Evolutionary conservation across 805 yeast species (phyloP).

Genomic region (Schizosaccharomyces osmophilus): DNA sequence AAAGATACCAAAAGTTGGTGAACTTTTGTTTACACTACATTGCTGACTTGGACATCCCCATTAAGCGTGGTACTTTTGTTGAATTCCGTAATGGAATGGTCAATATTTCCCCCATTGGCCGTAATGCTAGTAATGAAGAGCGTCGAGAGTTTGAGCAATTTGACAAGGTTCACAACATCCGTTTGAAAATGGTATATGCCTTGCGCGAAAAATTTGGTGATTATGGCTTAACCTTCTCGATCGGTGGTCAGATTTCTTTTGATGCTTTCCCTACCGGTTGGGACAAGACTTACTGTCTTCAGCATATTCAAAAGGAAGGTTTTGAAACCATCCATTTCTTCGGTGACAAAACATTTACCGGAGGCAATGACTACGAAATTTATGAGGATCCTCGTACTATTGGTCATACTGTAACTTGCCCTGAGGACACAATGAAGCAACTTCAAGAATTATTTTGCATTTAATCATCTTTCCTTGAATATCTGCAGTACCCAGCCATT

Average conservation of each 20-base stretch:
- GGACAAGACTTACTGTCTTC: constrained; percentile 96
- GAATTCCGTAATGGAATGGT: constrained; percentile 99
- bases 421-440: constrained; percentile 69
- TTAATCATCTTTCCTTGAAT: not conserved
- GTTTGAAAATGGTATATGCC: constrained; percentile 67
- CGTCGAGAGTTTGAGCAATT: constrained; percentile 75
- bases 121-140: constrained; percentile 87
- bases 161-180: constrained; percentile 57
- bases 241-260: constrained; percentile 97
- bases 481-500: no score
- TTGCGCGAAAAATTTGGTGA: constrained; percentile 65
- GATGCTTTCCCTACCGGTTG: constrained; percentile 99
- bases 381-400: constrained; percentile 76
- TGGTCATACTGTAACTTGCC: constrained; percentile 80
- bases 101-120: constrained; percentile 92
- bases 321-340: constrained; percentile 84
- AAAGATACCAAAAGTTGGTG: constrained; percentile 69
- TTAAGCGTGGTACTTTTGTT: constrained; percentile 94
- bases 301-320: constrained; percentile 67
- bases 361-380: constrained; percentile 98
- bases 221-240: constrained; percentile 74
- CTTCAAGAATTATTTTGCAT: constrained; percentile 50
- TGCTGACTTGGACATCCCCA: constrained; percentile 68
- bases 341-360: constrained; percentile 87
- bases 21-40: constrained; percentile 69